Evolutionary conservation across 129 eudicot species (phyloP), one percentile per base, ranked within the genome.

Genomic region (Flaveria bidentis): DNA sequence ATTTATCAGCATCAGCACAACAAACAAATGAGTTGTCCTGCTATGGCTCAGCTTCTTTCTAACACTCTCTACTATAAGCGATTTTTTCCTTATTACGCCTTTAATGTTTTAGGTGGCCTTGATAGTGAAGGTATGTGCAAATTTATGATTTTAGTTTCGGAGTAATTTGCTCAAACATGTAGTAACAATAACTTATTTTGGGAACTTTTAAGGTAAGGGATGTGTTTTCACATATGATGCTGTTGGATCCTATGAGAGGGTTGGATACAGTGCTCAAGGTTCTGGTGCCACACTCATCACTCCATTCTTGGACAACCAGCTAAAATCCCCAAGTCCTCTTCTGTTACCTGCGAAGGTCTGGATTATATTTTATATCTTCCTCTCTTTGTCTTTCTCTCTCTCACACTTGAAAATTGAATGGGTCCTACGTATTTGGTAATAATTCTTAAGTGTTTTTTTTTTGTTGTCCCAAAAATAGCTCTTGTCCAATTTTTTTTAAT

Each of bases 1-100:
- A 77, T 85, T 45, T 95, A 95, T 78, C 99, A 95, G 77, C 99
- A 95, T 71, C 99, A 95, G 68, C 99, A 91, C 87, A 95, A 89
- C 89, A 95, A 95, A 80, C 97, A 95, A 78, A 95, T 95, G 99
- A 89, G 97, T 82, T 95, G 99, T 82, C 99, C 99, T 72, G 99
- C 94, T 53, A 91, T 95, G 99, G 99, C 93, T 71, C 99, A 95
- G 81, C 90, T 95, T 78, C 96, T 95, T 9, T 95, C 99, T 8
- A 95, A 95, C 80, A 95, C 99, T 41, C 92, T 95, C 10, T 95
- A 95, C 87, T 91, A 87, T 83, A 95, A 95, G 74, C 96, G 99
- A 60, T 95, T 95, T 90, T 95, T 95, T 82, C 99, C 99, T 0
- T 95, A 95, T 67, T 95, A 95, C 45, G 88, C 99, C 62, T 95